Percentiles rank a stretch among this genome's conserved stretches.
Evolutionary conservation across 257 asterid genomes (phyloP).

Genomic region (Agastache rugosa): DNA sequence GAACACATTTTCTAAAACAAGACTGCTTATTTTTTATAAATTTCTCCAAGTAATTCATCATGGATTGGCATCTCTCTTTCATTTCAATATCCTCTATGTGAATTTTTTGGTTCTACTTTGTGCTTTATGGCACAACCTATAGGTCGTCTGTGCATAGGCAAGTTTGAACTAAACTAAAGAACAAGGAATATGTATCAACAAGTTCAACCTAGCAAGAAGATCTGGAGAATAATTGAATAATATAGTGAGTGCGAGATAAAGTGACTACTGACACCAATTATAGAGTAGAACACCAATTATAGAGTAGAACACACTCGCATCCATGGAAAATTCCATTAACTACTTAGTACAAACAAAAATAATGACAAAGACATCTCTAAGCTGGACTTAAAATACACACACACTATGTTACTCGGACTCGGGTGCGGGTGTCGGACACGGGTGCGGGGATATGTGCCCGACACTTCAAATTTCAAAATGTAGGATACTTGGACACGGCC

Average conservation of each 20-base stretch:
- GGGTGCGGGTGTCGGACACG: too few species aligned
- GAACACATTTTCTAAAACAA: conserved; percentile 20
- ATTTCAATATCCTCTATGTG: conserved; percentile 8
- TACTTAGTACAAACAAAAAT: conserved; percentile 1
- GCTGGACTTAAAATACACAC: neutral
- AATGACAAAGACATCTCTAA: neutral
- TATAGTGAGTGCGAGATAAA: conserved; percentile 17
- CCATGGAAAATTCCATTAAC: conserved; percentile 16
- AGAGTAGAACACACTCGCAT: neutral
- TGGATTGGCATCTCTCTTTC: conserved; percentile 27
- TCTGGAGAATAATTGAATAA: neutral
- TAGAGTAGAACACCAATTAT: neutral
- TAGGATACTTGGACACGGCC: too few species aligned
- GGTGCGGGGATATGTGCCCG: too few species aligned
- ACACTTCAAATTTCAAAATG: too few species aligned
- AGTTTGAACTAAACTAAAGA: conserved; percentile 15
- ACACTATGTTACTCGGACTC: too few species aligned
- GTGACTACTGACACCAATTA: neutral
- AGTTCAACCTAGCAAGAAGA: conserved; percentile 20
- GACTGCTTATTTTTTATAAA: neutral
- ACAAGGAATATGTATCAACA: conserved; percentile 2
- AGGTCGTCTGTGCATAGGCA: neutral
- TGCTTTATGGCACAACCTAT: conserved; percentile 14
- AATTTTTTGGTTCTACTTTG: neutral
- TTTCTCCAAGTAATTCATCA: conserved; percentile 15